A percentile compares a stretch with the other conserved stretches of the same genome.
Conservation (phyloP, 23 red algal species). For the Chondrus crispus region DNA sequence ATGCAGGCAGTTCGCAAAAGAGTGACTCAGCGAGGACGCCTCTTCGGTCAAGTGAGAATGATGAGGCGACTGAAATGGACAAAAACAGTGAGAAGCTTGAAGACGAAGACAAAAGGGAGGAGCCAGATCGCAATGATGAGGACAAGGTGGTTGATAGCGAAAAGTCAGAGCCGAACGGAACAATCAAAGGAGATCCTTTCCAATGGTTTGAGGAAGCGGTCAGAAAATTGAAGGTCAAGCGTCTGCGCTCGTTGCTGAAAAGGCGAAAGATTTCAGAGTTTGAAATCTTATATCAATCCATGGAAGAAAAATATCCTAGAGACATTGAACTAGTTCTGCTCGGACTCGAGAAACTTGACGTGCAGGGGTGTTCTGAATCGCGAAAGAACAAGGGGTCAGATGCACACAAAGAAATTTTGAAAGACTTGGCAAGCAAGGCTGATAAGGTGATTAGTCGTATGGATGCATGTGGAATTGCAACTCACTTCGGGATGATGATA, state of each 20-base stretch:
- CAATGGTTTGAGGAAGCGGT: conserved; percentile 60
- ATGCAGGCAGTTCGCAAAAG: background rate
- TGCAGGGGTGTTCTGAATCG: background rate
- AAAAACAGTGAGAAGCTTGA: background rate
- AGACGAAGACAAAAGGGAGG: background rate
- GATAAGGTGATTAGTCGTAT: conserved; percentile 16
- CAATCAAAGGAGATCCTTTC: conserved; percentile 2
- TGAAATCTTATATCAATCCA: conserved; percentile 3
- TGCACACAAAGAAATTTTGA: background rate
- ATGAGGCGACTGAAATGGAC: background rate
- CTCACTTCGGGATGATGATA: conserved; percentile 65
- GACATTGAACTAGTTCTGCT: conserved; percentile 47
- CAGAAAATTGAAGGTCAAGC: conserved; percentile 33
- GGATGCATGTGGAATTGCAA: conserved; percentile 30
- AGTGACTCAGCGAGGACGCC: background rate
- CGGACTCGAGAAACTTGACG: conserved; percentile 45
- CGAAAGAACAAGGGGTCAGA: background rate
- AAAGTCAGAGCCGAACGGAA: background rate
- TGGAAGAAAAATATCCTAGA: conserved; percentile 11
- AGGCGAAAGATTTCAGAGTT: conserved; percentile 27
- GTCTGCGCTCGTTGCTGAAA: conserved; percentile 22
- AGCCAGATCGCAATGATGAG: background rate
- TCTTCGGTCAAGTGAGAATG: background rate
- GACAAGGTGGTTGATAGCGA: background rate
- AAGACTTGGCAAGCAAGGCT: background rate